Conservation (phyloP, 371 early-diverging fungal species). For the Synchytrium microbalum region DNA sequence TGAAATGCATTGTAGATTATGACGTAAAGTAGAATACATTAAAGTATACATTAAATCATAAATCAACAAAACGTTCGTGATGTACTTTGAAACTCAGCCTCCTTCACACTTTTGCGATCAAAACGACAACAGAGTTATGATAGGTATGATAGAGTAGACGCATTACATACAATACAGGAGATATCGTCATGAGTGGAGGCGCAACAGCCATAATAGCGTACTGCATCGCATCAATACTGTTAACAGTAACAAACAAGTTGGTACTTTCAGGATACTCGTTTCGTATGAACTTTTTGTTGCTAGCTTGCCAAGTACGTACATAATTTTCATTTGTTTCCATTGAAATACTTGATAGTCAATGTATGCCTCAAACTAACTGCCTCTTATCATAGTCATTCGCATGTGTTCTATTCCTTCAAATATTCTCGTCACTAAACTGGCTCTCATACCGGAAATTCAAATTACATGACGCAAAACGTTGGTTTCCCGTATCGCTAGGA, state of each 20-base stretch:
- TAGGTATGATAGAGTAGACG: too few species aligned
- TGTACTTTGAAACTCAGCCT: too few species aligned
- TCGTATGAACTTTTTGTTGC: conserved; percentile 83
- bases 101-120: too few species aligned
- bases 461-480: conserved; percentile 53
- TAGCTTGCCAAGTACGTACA: conserved; percentile 68
- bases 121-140: too few species aligned
- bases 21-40: too few species aligned
- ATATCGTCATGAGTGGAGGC: background rate
- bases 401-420: conserved; percentile 47
- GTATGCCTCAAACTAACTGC: conserved; percentile 24
- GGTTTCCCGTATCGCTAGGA: conserved; percentile 83
- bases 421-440: conserved; percentile 38
- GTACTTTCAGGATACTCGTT: conserved; percentile 82
- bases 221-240: conserved; percentile 83
- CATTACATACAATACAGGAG: too few species aligned
- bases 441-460: conserved; percentile 52
- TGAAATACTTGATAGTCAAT: conserved; percentile 14
- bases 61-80: too few species aligned
- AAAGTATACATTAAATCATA: too few species aligned
- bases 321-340: background rate
- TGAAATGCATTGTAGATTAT: too few species aligned
- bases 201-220: conserved; percentile 66
- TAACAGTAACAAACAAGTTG: conserved; percentile 95
- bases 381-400: conserved; percentile 14